phyloP scores from a whole-genome alignment of 164 flowering plant species.

The Annona cherimola region DNA sequence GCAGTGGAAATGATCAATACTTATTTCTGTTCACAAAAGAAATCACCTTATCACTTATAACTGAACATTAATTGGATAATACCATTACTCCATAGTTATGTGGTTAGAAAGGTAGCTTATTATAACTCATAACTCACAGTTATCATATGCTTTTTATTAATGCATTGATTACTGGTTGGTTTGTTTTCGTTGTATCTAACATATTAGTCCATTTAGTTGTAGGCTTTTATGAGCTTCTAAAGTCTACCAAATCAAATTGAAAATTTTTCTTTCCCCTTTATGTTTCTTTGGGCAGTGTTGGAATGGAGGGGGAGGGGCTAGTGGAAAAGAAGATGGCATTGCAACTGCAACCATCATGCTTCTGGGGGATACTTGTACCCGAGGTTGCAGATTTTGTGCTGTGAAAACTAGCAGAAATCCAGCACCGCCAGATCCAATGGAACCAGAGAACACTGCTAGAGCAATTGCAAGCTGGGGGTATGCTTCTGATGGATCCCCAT shows the following conservation, averaged over 20 bases:
- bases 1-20: no score
- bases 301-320: slow-evolving; percentile 67
- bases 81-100: no score
- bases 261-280: neutral
- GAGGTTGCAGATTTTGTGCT: slow-evolving; percentile 97
- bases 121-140: no score
- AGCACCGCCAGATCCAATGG: slow-evolving; percentile 90
- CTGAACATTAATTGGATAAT: no score
- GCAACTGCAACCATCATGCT: slow-evolving; percentile 96
- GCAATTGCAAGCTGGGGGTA: slow-evolving; percentile 98
- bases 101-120: no score
- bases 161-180: no score
- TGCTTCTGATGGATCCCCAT: slow-evolving; percentile 5
- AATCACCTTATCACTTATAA: no score
- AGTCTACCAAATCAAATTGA: neutral
- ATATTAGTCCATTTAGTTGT: neutral
- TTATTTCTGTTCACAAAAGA: no score
- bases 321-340: slow-evolving; percentile 60
- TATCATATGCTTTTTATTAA: no score
- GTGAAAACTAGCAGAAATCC: slow-evolving; percentile 91
- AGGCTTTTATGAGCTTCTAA: neutral
- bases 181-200: neutral
- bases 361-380: slow-evolving; percentile 94
- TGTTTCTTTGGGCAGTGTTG: slow-evolving; percentile 53
- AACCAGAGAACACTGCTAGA: slow-evolving; percentile 82